Percentiles rank a stretch among this genome's conserved stretches.
Evolutionary conservation across 495 filamentous ascomycete species (phyloP).

Genomic region (Xylaria sp.): DNA sequence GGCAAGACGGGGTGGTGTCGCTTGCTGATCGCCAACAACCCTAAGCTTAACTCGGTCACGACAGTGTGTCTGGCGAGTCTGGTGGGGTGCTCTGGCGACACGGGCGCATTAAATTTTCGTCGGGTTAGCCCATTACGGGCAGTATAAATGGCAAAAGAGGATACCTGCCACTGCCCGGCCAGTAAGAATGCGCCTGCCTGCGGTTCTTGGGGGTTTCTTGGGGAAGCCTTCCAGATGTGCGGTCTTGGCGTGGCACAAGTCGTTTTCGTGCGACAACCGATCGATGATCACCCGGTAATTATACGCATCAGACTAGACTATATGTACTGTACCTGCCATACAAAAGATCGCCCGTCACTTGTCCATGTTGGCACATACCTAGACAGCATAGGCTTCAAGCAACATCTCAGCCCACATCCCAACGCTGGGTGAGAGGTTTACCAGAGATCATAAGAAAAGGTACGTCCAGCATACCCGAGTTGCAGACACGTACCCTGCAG

Average conservation of each 20-base stretch:
- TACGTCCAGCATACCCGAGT: background rate
- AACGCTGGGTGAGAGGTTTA: background rate
- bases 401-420: background rate
- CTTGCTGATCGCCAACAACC: conserved; percentile 7
- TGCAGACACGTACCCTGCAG: background rate
- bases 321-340: too few relatives aligned
- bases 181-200: background rate
- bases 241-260: conserved; percentile 10
- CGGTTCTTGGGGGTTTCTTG: background rate
- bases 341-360: conserved; percentile 1
- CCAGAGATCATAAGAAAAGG: background rate
- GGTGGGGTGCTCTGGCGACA: conserved; percentile 1
- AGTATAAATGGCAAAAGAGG: background rate
- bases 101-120: background rate
- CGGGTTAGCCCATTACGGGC: conserved; percentile 9
- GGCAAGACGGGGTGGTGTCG: conserved; percentile 9
- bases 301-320: conserved; percentile 2
- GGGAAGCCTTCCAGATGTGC: background rate
- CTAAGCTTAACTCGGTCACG: conserved; percentile 17
- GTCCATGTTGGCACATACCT: background rate
- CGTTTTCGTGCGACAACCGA: conserved; percentile 25
- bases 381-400: too few relatives aligned
- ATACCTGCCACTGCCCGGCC: background rate
- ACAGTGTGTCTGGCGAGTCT: background rate
- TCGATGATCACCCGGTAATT: conserved; percentile 17